Percentiles rank a stretch among this genome's conserved stretches.
These are phyloP conservation scores for Sporothrix dimorphospora DNA, from an alignment of 2,329 filamentous ascomycete genomes.

Conservation along the genomic window DNA sequence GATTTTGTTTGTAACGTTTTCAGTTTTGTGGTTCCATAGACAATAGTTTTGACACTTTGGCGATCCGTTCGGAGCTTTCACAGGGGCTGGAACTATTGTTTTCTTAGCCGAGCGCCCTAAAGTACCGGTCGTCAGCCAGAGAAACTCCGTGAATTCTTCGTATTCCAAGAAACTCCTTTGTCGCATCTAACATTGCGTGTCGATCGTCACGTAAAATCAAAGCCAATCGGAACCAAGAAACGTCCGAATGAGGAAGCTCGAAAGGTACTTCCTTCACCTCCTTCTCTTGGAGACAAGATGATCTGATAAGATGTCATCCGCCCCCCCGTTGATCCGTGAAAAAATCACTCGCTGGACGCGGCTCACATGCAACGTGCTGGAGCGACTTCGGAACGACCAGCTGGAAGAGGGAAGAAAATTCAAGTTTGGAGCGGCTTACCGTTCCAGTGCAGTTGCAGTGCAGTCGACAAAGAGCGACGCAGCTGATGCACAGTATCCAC, in stretches of 20 bases:
- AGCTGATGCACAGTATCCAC: conserved; percentile 1
- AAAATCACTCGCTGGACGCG: conserved; percentile 2
- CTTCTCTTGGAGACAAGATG: conserved; percentile 28
- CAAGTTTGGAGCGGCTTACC: neutral
- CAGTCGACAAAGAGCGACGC: neutral
- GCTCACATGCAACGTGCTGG: conserved; percentile 27
- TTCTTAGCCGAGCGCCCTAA: neutral
- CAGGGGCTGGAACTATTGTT: neutral
- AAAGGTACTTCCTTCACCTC: neutral
- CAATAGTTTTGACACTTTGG: neutral
- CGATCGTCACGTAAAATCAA: neutral
- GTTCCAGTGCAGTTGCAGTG: neutral
- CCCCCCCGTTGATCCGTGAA: conserved; percentile 18
- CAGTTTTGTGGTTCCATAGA: neutral
- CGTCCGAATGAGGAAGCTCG: conserved; percentile 17
- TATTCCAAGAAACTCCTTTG: neutral
- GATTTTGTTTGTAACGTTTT: neutral
- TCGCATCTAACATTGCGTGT: neutral
- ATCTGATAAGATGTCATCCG: conserved; percentile 37
- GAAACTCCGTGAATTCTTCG: neutral
- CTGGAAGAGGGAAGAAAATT: neutral
- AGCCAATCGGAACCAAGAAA: neutral
- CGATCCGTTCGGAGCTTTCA: neutral
- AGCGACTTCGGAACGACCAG: conserved; percentile 23
- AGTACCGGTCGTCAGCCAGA: conserved; percentile 2